Evolutionary conservation across 345 rosid species (phyloP).

Genomic region (Eucalyptus pauciflora): DNA sequence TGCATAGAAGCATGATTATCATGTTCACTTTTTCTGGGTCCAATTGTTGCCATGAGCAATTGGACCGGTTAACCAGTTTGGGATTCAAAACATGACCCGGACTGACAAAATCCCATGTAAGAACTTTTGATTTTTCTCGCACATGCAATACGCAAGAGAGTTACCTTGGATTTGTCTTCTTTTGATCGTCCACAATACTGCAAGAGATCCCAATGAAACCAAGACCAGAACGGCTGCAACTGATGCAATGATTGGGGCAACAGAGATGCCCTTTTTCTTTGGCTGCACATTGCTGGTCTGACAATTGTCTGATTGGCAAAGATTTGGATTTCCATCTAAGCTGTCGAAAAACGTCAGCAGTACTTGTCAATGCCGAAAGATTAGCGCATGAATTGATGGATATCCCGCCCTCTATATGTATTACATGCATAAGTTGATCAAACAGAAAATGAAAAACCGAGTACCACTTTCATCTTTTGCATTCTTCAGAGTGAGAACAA

Average conservation of each 20-base stretch:
- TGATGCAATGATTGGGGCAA: constrained; percentile 21
- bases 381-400: neutral
- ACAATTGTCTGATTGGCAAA: neutral
- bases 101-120: neutral
- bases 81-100: neutral
- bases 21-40: neutral
- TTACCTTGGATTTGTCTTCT: constrained; percentile 1
- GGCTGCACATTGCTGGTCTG: neutral
- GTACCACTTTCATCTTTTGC: neutral
- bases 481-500: neutral
- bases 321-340: constrained; percentile 26
- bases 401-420: neutral
- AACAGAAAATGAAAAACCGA: neutral
- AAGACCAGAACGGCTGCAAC: constrained; percentile 7
- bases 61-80: neutral
- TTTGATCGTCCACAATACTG: constrained; percentile 2
- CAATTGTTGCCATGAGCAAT: neutral
- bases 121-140: neutral
- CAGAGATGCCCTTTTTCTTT: constrained; percentile 13
- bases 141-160: neutral
- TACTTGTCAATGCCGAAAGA: neutral
- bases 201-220: neutral
- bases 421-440: neutral
- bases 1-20: neutral
- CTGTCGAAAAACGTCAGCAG: constrained; percentile 1